These are phyloP conservation scores for Pichia sp. DNA, from an alignment of 1,139 yeast genomes.

Conservation along the genomic window DNA sequence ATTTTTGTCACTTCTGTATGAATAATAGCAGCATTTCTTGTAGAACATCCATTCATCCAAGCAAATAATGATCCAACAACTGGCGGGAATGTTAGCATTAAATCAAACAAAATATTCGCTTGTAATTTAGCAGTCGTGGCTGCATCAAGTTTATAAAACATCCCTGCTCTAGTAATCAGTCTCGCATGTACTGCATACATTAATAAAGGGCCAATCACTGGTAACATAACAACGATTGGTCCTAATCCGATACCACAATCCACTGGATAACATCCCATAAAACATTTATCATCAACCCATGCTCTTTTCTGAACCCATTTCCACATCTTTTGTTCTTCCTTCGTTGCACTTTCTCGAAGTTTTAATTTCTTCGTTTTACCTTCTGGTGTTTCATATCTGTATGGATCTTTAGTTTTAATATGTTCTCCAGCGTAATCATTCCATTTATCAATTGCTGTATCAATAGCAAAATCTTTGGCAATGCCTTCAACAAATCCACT, in stretches of 20 bases:
- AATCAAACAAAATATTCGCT: constrained; percentile 65
- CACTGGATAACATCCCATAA: constrained; percentile 71
- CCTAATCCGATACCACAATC: constrained; percentile 77
- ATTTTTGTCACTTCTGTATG: constrained; percentile 43
- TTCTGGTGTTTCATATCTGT: constrained; percentile 42
- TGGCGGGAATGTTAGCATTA: constrained; percentile 71
- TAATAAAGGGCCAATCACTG: constrained; percentile 71
- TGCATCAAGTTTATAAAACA: constrained; percentile 51
- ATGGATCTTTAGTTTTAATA: constrained; percentile 66
- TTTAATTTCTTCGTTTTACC: constrained; percentile 50
- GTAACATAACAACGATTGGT: constrained; percentile 61
- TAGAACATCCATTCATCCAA: constrained; percentile 83
- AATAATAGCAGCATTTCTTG: constrained; percentile 76
- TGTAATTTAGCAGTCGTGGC: constrained; percentile 60
- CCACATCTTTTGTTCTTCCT: constrained; percentile 63
- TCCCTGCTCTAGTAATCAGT: constrained; percentile 52
- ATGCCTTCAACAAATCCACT: constrained; percentile 13
- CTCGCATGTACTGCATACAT: constrained; percentile 76
- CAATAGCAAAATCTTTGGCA: constrained; percentile 13
- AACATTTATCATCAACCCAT: constrained; percentile 80
- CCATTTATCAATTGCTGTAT: constrained; percentile 41
- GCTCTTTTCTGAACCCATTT: constrained; percentile 66
- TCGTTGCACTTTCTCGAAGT: constrained; percentile 54
- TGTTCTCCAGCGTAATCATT: constrained; percentile 60
- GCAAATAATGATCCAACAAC: constrained; percentile 66